phyloP scores from a whole-genome alignment of 2,329 filamentous ascomycete species.

The Neurospora crassa region DNA sequence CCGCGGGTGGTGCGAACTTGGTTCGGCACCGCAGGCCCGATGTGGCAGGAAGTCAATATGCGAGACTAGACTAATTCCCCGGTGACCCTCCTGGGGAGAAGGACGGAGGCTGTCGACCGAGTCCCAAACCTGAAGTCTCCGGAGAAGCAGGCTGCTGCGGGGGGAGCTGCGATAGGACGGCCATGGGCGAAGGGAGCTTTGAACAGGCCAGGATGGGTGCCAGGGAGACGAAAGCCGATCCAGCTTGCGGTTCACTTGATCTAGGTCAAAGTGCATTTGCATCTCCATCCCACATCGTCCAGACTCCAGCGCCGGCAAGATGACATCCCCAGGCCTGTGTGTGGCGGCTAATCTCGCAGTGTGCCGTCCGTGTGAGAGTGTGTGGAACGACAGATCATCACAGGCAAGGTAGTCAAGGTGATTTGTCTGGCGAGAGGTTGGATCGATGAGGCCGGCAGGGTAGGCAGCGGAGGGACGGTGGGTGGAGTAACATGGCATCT shows the following conservation, averaged over 20 bases:
- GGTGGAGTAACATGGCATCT: not conserved
- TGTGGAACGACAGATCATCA: not conserved
- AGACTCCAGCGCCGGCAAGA: not conserved
- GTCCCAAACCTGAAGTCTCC: slow-evolving; percentile 10
- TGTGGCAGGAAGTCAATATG: slow-evolving; percentile 13
- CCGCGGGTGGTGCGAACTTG: not conserved
- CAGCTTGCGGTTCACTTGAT: not conserved
- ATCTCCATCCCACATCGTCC: not conserved
- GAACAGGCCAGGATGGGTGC: not conserved
- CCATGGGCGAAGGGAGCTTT: not conserved
- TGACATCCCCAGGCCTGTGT: not conserved
- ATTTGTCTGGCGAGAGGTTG: not conserved
- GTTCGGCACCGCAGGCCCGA: slow-evolving; percentile 3
- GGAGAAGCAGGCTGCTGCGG: not conserved
- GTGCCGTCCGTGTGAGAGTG: not conserved
- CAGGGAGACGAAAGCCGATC: not conserved
- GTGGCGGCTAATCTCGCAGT: not conserved
- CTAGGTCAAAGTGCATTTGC: not conserved
- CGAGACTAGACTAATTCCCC: not conserved
- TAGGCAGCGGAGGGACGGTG: not conserved
- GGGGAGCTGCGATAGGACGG: not conserved
- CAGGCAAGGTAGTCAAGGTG: not conserved
- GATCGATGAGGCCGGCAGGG: not conserved
- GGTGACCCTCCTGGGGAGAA: not conserved
- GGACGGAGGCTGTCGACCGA: not conserved